Base-by-base conservation (phyloP, 169 alveolate species). In the Plasmodium inui region DNA sequence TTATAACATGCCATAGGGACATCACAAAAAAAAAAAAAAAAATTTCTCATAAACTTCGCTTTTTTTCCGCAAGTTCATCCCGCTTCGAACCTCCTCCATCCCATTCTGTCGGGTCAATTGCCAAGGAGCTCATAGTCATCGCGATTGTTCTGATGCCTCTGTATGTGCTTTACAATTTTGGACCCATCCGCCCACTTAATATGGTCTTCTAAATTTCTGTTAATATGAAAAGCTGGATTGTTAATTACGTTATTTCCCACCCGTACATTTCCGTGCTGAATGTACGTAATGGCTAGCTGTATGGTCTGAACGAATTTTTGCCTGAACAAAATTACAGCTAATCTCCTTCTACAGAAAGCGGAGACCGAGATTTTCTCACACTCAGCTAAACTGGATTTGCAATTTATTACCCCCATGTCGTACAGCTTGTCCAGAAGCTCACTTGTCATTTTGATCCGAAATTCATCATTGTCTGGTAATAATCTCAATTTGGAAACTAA, bases 141-240 rank as follows among this genome's bases (percentile, higher is more conserved):
- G 6, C 95, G 92, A 12, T 80, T 82, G 26, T 95, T 96, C 61
- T 85, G 70, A 88, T 95, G 96, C 53, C 83, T 95, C 53, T 92
- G 93, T 37, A 96, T 95, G 91, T 95, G 95, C 50, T 96, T 96
- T 57, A 85, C 72, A 73, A 99, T 98, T 94, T 97, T 97, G 6
- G 99, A 97, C 14, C 99, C 98, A 73, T 98, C 98, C 39, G 99
- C 97, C 99, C 99, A 99, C 50, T 99, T 98, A 19, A 99, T 98
- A 94, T 98, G 99, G 95, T 99, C 99, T 96, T 99, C 99, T 97
- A 98, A 95, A 57, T 97, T 97, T 92, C 99, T 93, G 17, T 99
- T 98, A 26, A 99, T 99, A 93, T 98, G 99, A 83, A 97, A 96
- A 19, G 99, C 99, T 14, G 99, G 99, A 84, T 98, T 98, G 76